A percentile compares a stretch with the other conserved stretches of the same genome.
These are phyloP conservation scores for Sphaceloma murrayae DNA, from an alignment of 2,329 filamentous ascomycete species.

Conservation along the genomic window DNA sequence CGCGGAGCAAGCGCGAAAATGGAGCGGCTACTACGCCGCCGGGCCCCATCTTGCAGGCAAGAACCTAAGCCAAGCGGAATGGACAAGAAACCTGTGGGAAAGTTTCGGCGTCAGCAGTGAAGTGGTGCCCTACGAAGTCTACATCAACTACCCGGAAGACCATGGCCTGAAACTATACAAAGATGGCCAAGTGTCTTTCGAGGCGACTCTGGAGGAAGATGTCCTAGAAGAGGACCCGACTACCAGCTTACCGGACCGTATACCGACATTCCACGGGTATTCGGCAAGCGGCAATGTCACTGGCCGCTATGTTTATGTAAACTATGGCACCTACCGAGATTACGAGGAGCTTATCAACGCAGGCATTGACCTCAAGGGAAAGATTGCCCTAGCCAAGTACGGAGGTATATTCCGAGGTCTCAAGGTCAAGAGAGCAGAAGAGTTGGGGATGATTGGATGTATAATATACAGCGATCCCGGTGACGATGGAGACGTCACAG, in stretches of 20 bases:
- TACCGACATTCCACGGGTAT: constrained; percentile 78
- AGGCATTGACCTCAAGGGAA: constrained; percentile 67
- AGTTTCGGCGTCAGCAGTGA: constrained; percentile 39
- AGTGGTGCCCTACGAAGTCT: constrained; percentile 43
- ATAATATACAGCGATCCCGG: constrained; percentile 83
- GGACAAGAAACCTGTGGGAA: constrained; percentile 42
- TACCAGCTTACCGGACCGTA: constrained; percentile 34
- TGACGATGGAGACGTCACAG: constrained; percentile 73
- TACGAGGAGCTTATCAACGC: constrained; percentile 71
- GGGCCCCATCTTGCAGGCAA: constrained; percentile 44
- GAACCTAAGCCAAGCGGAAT: constrained; percentile 43
- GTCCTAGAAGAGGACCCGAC: constrained; percentile 75
- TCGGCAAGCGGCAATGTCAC: constrained; percentile 89
- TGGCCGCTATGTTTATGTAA: constrained; percentile 75
- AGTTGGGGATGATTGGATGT: constrained; percentile 78
- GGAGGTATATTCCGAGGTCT: constrained; percentile 79
- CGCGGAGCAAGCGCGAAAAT: constrained; percentile 41
- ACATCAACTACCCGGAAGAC: constrained; percentile 42
- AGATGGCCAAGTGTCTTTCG: constrained; percentile 28
- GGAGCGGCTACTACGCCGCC: constrained; percentile 43
- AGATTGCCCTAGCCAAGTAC: constrained; percentile 81
- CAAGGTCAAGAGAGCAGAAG: constrained; percentile 86
- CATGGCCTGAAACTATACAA: constrained; percentile 39
- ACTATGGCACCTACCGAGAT: constrained; percentile 80
- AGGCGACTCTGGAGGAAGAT: constrained; percentile 72